Percentiles rank a stretch among this genome's conserved stretches.
phyloP scores from a whole-genome alignment of 306 rosid genomes.

The Dicorynia guianensis region DNA sequence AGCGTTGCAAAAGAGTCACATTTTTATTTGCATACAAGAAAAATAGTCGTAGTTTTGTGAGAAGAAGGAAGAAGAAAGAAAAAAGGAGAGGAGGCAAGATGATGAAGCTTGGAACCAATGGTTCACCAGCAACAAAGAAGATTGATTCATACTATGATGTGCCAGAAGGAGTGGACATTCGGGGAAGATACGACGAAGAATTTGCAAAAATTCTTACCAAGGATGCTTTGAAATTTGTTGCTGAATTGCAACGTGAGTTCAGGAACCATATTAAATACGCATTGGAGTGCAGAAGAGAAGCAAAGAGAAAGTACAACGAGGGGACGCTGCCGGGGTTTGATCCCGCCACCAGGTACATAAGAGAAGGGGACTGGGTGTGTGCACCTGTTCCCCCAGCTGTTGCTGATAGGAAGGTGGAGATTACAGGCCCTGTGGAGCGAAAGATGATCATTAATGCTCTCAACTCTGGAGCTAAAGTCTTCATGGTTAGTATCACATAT shows the following conservation, averaged over 20 bases:
- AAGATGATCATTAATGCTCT: slow-evolving; percentile 96
- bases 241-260: slow-evolving; percentile 76
- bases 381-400: slow-evolving; percentile 69
- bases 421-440: slow-evolving; percentile 89
- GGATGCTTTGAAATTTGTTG: slow-evolving; percentile 79
- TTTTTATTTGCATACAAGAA: neutral
- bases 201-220: slow-evolving; percentile 68
- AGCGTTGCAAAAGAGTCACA: slow-evolving; percentile 1
- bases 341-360: slow-evolving; percentile 64
- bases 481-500: slow-evolving; percentile 65
- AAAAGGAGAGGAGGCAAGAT: neutral
- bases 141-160: slow-evolving; percentile 55
- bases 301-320: slow-evolving; percentile 70
- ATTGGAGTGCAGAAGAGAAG: slow-evolving; percentile 75
- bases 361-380: slow-evolving; percentile 80
- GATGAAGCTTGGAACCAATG: slow-evolving; percentile 53
- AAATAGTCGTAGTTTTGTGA: neutral
- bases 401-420: slow-evolving; percentile 89
- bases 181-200: slow-evolving; percentile 76
- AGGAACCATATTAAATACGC: slow-evolving; percentile 76
- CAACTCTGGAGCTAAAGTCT: slow-evolving; percentile 91
- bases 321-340: slow-evolving; percentile 81
- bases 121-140: slow-evolving; percentile 22
- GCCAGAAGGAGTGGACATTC: slow-evolving; percentile 76
- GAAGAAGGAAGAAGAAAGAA: slow-evolving; percentile 12